phyloP scores from a whole-genome alignment of 257 asterid genomes.

The Solanum chmielewskii region DNA sequence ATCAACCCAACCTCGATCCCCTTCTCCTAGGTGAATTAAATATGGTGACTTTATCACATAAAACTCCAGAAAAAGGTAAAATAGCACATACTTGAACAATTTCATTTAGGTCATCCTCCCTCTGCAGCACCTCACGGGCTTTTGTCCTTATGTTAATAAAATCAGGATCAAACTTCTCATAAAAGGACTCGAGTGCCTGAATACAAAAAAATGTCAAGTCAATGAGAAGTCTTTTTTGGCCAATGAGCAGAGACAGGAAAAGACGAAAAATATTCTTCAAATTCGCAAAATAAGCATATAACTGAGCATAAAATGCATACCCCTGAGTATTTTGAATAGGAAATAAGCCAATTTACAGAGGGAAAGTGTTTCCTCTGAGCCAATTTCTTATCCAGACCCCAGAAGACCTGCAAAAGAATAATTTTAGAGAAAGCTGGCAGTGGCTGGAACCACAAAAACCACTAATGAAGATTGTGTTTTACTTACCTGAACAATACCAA shows the following conservation, averaged over 20 bases:
- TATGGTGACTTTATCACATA: background rate
- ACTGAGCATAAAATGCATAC: conserved; percentile 21
- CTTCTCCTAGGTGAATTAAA: background rate
- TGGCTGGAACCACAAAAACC: background rate
- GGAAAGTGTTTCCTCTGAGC: conserved; percentile 98
- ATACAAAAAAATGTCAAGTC: background rate
- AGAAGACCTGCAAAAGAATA: conserved; percentile 63
- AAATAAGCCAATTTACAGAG: conserved; percentile 98
- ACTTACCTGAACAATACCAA: conserved; percentile 91
- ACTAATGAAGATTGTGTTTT: conserved; percentile 2
- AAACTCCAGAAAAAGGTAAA: background rate
- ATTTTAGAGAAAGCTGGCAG: conserved; percentile 1
- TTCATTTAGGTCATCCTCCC: conserved; percentile 90
- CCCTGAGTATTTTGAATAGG: conserved; percentile 94
- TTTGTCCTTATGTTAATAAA: conserved; percentile 91
- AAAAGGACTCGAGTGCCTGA: conserved; percentile 94
- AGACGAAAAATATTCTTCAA: background rate
- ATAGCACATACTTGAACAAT: conserved; percentile 32
- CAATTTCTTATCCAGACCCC: conserved; percentile 99
- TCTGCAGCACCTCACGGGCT: conserved; percentile 99
- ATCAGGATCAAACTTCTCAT: conserved; percentile 93
- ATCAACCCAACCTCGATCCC: background rate
- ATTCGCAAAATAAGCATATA: background rate
- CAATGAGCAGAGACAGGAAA: background rate
- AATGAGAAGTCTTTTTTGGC: background rate